A percentile compares a stretch with the other conserved stretches of the same genome.
Conservation (phyloP, 2,329 filamentous ascomycete genomes). For the Aureobasidium sp. region DNA sequence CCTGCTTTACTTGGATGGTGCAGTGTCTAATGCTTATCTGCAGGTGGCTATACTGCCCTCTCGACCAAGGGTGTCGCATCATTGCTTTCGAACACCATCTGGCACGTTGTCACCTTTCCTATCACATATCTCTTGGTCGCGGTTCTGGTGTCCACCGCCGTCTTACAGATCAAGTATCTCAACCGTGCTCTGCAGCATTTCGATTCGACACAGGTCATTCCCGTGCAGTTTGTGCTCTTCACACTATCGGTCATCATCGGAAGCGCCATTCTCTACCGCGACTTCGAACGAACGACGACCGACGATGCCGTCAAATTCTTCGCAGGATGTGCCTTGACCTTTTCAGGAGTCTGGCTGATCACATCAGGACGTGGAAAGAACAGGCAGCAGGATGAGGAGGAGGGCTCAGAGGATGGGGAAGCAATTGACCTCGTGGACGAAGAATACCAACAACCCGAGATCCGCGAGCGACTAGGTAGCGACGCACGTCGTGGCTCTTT, state of each 20-base stretch:
- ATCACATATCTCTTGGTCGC: conserved; percentile 82
- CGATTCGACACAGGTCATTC: conserved; percentile 95
- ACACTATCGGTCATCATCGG: conserved; percentile 92
- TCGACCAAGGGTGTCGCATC: conserved; percentile 96
- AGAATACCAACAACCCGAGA: conserved; percentile 27
- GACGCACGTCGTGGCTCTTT: conserved; percentile 4
- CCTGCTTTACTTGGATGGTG: not conserved
- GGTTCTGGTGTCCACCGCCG: conserved; percentile 72
- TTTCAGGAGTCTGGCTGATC: conserved; percentile 94
- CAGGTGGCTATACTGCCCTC: conserved; percentile 90
- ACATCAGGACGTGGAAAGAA: conserved; percentile 68
- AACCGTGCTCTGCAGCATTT: conserved; percentile 87
- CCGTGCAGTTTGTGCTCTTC: conserved; percentile 94
- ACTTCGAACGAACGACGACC: conserved; percentile 77
- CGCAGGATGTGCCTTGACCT: conserved; percentile 84
- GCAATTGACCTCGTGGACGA: conserved; percentile 37
- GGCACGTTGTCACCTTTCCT: conserved; percentile 82
- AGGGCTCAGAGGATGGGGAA: conserved; percentile 34
- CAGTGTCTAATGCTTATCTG: not conserved
- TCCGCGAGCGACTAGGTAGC: conserved; percentile 22
- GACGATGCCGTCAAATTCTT: conserved; percentile 77
- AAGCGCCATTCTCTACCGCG: conserved; percentile 85
- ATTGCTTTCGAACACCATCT: conserved; percentile 82
- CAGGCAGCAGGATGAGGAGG: conserved; percentile 46
- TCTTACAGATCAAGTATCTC: conserved; percentile 96